phyloP scores from a whole-genome alignment of 2,329 filamentous ascomycete species.

The Alternaria gansuensis region DNA sequence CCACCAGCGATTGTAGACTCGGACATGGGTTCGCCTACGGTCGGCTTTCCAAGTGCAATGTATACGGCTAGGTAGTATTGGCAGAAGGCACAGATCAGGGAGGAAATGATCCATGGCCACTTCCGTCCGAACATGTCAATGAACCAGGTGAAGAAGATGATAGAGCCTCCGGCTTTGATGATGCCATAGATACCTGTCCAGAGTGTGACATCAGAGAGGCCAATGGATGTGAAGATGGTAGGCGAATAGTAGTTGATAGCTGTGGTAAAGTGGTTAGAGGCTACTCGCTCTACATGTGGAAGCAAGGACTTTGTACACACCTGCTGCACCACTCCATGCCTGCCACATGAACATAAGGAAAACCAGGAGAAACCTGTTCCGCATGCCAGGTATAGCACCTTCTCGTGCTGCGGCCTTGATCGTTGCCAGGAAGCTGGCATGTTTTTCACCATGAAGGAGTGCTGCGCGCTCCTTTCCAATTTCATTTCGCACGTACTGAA shows the following conservation, averaged over 20 bases:
- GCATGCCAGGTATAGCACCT: constrained; percentile 48
- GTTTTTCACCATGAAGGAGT: constrained; percentile 37
- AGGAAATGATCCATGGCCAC: constrained; percentile 52
- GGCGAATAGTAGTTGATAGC: constrained; percentile 53
- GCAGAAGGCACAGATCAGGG: constrained; percentile 48
- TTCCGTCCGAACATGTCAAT: constrained; percentile 52
- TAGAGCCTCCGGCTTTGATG: constrained; percentile 49
- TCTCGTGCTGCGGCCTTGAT: constrained; percentile 47
- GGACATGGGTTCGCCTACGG: constrained; percentile 39
- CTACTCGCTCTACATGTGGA: no score
- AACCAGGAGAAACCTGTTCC: constrained; percentile 53
- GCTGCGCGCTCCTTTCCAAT: constrained; percentile 45
- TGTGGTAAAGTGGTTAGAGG: constrained; percentile 24
- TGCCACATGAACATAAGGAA: constrained; percentile 56
- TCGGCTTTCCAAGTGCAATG: constrained; percentile 49
- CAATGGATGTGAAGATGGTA: constrained; percentile 51
- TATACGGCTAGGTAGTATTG: constrained; percentile 53
- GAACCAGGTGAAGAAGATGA: constrained; percentile 52
- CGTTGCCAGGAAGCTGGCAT: constrained; percentile 40
- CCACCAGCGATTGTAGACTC: constrained; percentile 50
- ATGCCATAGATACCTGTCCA: constrained; percentile 53
- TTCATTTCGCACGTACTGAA: constrained; percentile 44
- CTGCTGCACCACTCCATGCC: constrained; percentile 7
- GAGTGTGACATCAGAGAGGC: constrained; percentile 47
- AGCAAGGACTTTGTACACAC: no score